Evolutionary conservation across 164 flowering plant species (phyloP), one percentile per base, ranked within the genome.

Genomic region (Umbellularia californica): DNA sequence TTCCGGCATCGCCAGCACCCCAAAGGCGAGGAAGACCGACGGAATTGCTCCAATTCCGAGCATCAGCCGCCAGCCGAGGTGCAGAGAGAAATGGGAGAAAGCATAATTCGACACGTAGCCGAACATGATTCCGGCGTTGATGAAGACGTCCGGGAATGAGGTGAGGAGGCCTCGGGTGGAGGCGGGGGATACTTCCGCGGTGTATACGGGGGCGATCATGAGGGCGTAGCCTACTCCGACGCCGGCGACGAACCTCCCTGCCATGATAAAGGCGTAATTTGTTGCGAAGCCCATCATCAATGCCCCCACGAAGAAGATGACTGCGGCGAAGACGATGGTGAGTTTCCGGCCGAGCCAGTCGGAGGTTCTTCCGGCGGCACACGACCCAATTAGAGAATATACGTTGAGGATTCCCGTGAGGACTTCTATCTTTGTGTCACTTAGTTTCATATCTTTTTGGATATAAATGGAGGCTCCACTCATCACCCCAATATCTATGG

Each of bases 341-440:
- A 70, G 77, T 0, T 83, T 74, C 6, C 85, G 83, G 33, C 85
- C 85, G 19, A 83, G 72, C 83, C 79, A 79, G 71, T 83, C 85
- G 17, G 85, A 81, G 1, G 80, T 83, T 58, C 77, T 67, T 2
- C 83, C 85, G 22, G 83, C 85, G 1, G 73, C 71, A 0, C 67
- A 69, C 5, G 83, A 79, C 1, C 85, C 85, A 71, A 83, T 2
- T 13, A 83, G 76, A 2, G 77, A 79, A 72, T 77, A 83, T 28
- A 83, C 11, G 28, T 79, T 78, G 9, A 83, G 72, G 10, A 79
- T 75, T 15, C 85, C 85, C 2, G 71, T 65, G 24, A 83, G 25
- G 27, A 83, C 9, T 68, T 83, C 83, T 2, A 81, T 63, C 71
- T 79, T 68, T 0, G 47, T 55, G 13, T 83, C 85, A 60, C 2